phyloP scores from a whole-genome alignment of 1,284 basidiomycete genomes.

The Calocybe gambosa region DNA sequence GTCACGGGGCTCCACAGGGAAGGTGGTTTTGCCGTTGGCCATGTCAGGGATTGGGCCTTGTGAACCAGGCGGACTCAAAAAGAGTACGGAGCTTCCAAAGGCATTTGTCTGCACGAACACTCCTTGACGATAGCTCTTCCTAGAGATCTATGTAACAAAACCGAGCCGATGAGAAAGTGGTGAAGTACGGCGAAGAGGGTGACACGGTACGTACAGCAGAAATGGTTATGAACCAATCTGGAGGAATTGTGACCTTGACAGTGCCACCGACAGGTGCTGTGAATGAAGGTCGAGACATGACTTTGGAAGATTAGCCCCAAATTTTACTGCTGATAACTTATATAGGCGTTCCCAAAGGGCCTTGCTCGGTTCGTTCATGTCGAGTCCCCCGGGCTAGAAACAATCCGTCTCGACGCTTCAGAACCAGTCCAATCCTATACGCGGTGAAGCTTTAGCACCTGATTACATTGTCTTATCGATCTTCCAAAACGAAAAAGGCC shows the following conservation, averaged over 20 bases:
- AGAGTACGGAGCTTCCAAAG: conserved; percentile 1
- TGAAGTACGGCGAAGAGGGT: neutral
- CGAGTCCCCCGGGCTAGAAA: too few relatives aligned
- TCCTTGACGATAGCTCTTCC: conserved; percentile 8
- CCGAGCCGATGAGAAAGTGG: too few relatives aligned
- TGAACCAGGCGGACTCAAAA: neutral
- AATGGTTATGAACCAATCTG: conserved; percentile 12
- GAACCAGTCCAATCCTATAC: neutral
- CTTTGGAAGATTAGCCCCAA: too few relatives aligned
- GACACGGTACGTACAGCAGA: conserved; percentile 5
- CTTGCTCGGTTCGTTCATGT: neutral
- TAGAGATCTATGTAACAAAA: conserved; percentile 2
- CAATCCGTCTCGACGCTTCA: neutral
- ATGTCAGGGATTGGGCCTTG: conserved; percentile 1
- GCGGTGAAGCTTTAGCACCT: neutral
- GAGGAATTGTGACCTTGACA: conserved; percentile 5
- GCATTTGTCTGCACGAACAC: conserved; percentile 6
- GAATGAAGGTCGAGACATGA: conserved; percentile 9
- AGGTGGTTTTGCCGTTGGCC: conserved; percentile 3
- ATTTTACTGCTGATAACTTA: neutral
- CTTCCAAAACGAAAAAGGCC: neutral
- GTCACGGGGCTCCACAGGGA: conserved; percentile 8
- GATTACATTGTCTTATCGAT: neutral
- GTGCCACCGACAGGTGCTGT: conserved; percentile 4
- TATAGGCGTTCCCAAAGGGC: neutral